Evolutionary conservation across 2,329 filamentous ascomycete species (phyloP), one percentile per base, ranked within the genome.

Genomic region (Ascochyta clinopodiicola): DNA sequence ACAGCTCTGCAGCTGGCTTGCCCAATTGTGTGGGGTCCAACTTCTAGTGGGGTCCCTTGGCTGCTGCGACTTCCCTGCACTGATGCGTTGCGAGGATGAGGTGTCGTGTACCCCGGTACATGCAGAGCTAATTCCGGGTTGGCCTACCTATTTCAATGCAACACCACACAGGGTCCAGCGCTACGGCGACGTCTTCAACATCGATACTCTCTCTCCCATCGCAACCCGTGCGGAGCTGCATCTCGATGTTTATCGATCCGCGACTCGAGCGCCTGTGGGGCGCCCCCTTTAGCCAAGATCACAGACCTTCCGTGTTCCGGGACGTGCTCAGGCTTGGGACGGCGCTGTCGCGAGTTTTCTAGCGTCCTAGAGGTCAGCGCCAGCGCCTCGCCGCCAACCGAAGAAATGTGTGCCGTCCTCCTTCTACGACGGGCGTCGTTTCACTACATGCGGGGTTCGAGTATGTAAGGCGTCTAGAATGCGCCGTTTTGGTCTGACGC

Each of bases 271-370:
- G 37, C 13, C 47, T 51, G 52, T 56, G 52, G 52, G 52, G 46
- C 52, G 31, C 52, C 52, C 52, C 52, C 36, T 46, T 34, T 37
- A 51, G 52, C 52, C 43, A 51, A 56, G 52, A 25, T 32, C 37
- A 56, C 52, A 51, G 37, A 38, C 42, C 46, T 47, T 38, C 52
- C 52, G 52, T 37, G 46, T 51, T 47, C 52, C 46, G 52, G 47
- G 52, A 40, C 46, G 52, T 46, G 52, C 52, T 56, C 42, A 46
- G 40, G 43, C 45, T 50, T 25, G 37, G 34, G 40, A 55, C 45
- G 45, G 52, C 51, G 40, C 42, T 45, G 35, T 55, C 37, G 47
- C 32, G 37, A 35, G 43, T 46, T 46, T 47, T 47, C 42, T 56
- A 56, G 52, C 46, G 52, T 47, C 21, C 19, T 42, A 34, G 24